Base-by-base conservation (phyloP, 345 rosid genomes). In the Sonneratia caseolaris region DNA sequence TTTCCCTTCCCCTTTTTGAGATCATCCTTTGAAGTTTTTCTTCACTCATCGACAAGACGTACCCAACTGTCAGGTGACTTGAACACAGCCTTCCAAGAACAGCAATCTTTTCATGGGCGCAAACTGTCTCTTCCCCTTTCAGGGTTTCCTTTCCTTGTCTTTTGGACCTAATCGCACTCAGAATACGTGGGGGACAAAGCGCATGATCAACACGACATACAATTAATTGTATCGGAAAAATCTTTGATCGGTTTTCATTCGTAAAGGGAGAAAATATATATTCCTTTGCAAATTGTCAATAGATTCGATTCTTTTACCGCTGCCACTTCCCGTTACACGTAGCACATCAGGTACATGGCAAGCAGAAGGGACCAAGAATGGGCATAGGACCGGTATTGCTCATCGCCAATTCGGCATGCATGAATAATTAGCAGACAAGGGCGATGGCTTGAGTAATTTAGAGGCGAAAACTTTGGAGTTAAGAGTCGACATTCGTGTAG, bases 1-100 rank as follows among this genome's bases (percentile, higher is more conserved):
- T 27, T 27, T 27, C 32, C 32, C 32, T 24, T 51, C 19, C 21
- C 64, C 37, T 71, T 13, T 16, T 37, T 12, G 32, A 15, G 66
- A 24, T 62, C 37, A 24, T 27, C 38, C 37, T 62, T 62, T 35
- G 37, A 35, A 62, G 66, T 62, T 13, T 22, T 82, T 74, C 89
- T 84, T 84, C 64, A 73, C 82, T 77, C 77, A 18, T 81, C 77
- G 86, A 87, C 73, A 76, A 86, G 73, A 48, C n/a, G 35, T 7
- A 57, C 64, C 35, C 27, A 53, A 57, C 38, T 9, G 66, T 62
- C 32, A 2, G 66, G 66, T 62, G 66, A 62, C 66, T 62, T 35
- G 14, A 53, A 21, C 59, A 27, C 18, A 62, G 38, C 66, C 66
- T 62, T 62, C 5, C 36, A 62, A 62, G 66, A 62, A 62, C 66